Percentiles rank a stretch among this genome's conserved stretches.
Evolutionary conservation across 2,329 filamentous ascomycete genomes (phyloP).

Genomic region (Ophiostoma tasmaniense): DNA sequence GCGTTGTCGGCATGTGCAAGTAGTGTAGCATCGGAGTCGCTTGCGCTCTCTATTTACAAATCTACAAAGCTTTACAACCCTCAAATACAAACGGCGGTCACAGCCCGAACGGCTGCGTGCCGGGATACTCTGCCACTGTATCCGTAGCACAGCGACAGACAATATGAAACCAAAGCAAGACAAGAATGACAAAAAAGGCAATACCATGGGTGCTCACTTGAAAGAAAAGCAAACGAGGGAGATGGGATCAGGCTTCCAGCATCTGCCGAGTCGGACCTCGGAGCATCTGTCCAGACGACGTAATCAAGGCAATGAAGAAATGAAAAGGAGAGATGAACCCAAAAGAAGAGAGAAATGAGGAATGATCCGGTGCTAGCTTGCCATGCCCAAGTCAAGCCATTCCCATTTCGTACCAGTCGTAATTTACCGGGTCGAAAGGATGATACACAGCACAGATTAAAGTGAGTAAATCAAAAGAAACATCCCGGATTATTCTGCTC

Average conservation of each 20-base stretch:
- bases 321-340: not conserved
- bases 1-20: not conserved
- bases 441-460: not conserved
- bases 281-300: constrained; percentile 3
- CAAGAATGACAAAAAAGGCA: not conserved
- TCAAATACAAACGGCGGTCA: not conserved
- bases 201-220: not conserved
- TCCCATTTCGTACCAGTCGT: not conserved
- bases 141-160: not conserved
- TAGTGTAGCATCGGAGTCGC: not conserved
- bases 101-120: not conserved
- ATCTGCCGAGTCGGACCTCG: constrained; percentile 7
- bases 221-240: not conserved
- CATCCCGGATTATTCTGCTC: not conserved
- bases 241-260: not conserved
- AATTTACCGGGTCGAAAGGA: not conserved
- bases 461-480: not conserved
- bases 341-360: not conserved
- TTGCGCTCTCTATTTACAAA: not conserved
- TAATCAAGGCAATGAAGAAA: not conserved
- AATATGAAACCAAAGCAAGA: constrained; percentile 1
- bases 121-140: not conserved
- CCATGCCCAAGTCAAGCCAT: not conserved
- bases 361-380: not conserved
- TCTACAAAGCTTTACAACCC: not conserved